Conservation (phyloP, 2,329 filamentous ascomycete genomes). For the Cytospora chrysosperma region DNA sequence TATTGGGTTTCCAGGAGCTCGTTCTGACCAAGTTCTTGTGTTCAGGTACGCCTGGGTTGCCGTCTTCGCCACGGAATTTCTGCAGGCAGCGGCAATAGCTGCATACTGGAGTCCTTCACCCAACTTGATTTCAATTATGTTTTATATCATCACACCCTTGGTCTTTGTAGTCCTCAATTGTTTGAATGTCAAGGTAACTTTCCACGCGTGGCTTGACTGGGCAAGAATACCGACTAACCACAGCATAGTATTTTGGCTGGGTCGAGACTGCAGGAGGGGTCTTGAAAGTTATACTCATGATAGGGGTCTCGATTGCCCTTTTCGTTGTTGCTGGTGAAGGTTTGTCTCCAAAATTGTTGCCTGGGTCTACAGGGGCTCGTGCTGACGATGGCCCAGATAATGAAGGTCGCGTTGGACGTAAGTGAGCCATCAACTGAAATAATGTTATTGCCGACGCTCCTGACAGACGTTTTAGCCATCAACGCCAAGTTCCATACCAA, state of each 20-base stretch:
- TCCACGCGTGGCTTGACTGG: too few relatives aligned
- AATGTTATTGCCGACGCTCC: background rate
- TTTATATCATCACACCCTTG: constrained; percentile 17
- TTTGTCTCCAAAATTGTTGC: background rate
- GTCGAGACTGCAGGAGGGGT: constrained; percentile 28
- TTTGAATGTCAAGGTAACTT: constrained; percentile 17
- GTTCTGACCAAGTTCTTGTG: background rate
- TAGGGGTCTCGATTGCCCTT: constrained; percentile 24
- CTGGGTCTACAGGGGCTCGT: too few relatives aligned
- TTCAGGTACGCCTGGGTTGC: constrained; percentile 19
- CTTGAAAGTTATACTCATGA: constrained; percentile 25
- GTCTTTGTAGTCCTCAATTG: constrained; percentile 21
- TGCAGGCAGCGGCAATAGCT: constrained; percentile 16
- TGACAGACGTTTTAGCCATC: background rate
- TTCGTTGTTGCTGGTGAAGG: constrained; percentile 22
- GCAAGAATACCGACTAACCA: background rate
- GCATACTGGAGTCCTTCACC: constrained; percentile 13
- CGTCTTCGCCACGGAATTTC: constrained; percentile 22
- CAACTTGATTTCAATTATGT: constrained; percentile 2
- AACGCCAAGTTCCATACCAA: constrained; percentile 1
- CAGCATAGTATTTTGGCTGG: constrained; percentile 28
- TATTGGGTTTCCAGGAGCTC: background rate
- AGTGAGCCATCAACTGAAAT: background rate
- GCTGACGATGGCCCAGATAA: background rate
- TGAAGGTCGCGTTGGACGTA: background rate